Conservation (phyloP, 805 yeast species). For the Candida krabiensis region DNA sequence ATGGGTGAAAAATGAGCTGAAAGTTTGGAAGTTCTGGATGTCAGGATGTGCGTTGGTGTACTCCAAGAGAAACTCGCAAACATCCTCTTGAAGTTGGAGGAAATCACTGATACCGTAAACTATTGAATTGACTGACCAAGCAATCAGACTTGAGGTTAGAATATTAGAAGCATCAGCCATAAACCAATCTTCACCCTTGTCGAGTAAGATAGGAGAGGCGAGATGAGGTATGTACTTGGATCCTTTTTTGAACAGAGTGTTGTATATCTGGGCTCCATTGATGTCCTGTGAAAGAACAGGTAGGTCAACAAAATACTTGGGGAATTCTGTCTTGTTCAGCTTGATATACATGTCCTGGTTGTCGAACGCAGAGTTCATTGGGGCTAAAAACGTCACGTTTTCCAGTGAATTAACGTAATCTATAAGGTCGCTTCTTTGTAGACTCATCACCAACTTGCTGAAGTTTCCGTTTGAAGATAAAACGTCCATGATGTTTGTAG, state of each 20-base stretch:
- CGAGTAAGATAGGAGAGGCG: constrained; percentile 34
- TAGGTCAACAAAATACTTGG: constrained; percentile 36
- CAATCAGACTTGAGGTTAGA: constrained; percentile 55
- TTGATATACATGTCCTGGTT: constrained; percentile 6
- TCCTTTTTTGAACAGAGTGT: constrained; percentile 23
- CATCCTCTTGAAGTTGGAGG: constrained; percentile 37
- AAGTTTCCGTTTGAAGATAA: constrained; percentile 68
- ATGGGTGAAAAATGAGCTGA: constrained; percentile 19
- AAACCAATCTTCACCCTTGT: constrained; percentile 30
- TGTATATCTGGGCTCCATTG: constrained; percentile 27
- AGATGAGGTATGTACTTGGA: constrained; percentile 19
- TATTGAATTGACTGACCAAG: constrained; percentile 62
- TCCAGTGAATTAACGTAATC: constrained; percentile 58
- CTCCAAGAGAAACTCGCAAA: constrained; percentile 37
- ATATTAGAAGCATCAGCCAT: constrained; percentile 48
- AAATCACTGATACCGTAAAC: constrained; percentile 62
- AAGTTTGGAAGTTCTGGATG: constrained; percentile 14
- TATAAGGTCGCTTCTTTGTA: constrained; percentile 64
- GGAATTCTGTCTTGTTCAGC: constrained; percentile 18
- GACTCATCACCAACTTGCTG: constrained; percentile 56
- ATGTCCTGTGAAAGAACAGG: constrained; percentile 31
- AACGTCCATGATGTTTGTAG: constrained; percentile 59
- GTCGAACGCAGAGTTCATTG: constrained; percentile 72
- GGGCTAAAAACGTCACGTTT: constrained; percentile 77
- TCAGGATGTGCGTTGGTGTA: constrained; percentile 15